Base-by-base conservation (phyloP, 192 early-diverging fungal species). In the Chytriomyces hyalinus region DNA sequence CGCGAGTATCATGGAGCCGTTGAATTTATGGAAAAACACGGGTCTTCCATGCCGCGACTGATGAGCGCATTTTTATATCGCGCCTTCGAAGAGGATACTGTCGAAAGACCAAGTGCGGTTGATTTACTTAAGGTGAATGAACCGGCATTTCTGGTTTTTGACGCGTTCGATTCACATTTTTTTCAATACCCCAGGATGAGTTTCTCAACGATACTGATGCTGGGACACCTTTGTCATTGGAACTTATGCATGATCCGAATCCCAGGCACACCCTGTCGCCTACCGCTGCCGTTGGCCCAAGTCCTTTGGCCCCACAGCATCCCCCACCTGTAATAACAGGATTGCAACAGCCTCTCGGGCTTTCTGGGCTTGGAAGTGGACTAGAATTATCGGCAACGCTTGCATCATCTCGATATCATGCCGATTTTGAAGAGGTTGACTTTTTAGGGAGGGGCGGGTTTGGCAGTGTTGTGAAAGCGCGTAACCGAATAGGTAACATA, bases 401-500 rank as follows among this genome's bases (percentile, higher is more conserved):
- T 0, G 36, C 36, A 36, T 36, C 36, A 36, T 86, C 84, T 17
- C 83, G 87, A 49, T 88, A 86, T 67, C 68, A 73, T 7, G 48
- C 78, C 6, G 87, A 88, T 79, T 88, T 88, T 73, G 79, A 83
- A 46, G 81, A 88, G 47, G 67, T 91, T 45, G 84, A 85, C 65
- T 85, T 83, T 69, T 60, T 89, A 6, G 85, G 85, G 13, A 70
- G 72, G 53, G 86, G 95, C 5, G 95, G 95, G 4, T 98, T 96
- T 87, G 96, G 96, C n/a, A 91, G 92, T 67, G 96, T 98, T 0
- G 92, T 97, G 48, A 98, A 98, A 78, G 94, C 94, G 0, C 87
- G 93, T 15, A 96, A 98, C 76, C 84, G 86, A 44, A 88, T 97
- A 0, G 95, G 94, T 75, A 89, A n/a, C 13, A 87, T 0, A 13